Conservation (phyloP, 139 green algal species). For the Klebsormidium nitens region DNA sequence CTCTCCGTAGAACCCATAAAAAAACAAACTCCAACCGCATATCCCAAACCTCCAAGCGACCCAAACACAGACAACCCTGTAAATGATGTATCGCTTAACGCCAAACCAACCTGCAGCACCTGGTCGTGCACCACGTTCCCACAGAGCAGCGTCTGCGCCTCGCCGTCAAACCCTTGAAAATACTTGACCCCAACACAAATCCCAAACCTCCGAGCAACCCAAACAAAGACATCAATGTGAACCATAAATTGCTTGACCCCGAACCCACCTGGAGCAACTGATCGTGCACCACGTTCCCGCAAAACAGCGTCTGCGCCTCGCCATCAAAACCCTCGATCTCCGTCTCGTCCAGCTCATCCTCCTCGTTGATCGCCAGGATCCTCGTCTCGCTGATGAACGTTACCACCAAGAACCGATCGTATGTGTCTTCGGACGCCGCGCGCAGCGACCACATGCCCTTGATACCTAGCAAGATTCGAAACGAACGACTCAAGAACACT, state of each 20-base stretch:
- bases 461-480: too few species aligned
- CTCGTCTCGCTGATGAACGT: conserved; percentile 87
- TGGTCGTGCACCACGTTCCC: conserved; percentile 70
- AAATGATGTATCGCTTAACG: too few species aligned
- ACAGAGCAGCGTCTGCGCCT: conserved; percentile 76
- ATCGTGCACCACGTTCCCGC: conserved; percentile 68
- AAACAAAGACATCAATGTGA: too few species aligned
- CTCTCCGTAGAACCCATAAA: conserved; percentile 29
- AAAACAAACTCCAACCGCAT: background rate
- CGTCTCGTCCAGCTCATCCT: conserved; percentile 78
- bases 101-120: conserved; percentile 74
- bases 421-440: conserved; percentile 39
- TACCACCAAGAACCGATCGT: conserved; percentile 86
- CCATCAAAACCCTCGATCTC: conserved; percentile 75
- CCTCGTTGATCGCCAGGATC: conserved; percentile 75
- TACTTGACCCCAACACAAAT: too few species aligned
- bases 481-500: too few species aligned
- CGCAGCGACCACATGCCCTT: conserved; percentile 89
- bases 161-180: conserved; percentile 71
- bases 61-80: too few species aligned
- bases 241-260: too few species aligned
- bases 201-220: too few species aligned
- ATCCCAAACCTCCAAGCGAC: too few species aligned
- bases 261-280: conserved; percentile 76
- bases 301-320: conserved; percentile 73